phyloP scores from a whole-genome alignment of 805 yeast species.

The Dipodascus geniculatus region DNA sequence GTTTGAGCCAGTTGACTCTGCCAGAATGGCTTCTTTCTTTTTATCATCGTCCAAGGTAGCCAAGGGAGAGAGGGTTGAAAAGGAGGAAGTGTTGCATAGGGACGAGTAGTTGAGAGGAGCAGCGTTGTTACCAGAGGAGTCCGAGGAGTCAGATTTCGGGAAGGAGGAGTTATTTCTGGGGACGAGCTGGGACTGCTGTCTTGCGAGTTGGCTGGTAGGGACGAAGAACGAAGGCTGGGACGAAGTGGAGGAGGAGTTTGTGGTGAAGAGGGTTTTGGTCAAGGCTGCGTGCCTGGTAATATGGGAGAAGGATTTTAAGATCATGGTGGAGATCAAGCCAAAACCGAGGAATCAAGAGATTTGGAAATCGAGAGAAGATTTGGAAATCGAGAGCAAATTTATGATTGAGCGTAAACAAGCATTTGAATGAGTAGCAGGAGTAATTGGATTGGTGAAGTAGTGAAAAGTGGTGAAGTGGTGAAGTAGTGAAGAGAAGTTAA shows the following conservation, averaged over 20 bases:
- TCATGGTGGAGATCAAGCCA: no score
- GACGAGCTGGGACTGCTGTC: conserved; percentile 28
- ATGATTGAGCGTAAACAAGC: no score
- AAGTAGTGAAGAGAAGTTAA: no score
- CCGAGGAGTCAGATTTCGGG: conserved; percentile 5
- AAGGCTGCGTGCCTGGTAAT: conserved; percentile 28
- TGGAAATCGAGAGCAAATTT: no score
- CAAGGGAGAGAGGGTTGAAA: conserved; percentile 12
- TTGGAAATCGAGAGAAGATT: background rate
- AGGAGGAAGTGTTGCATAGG: conserved; percentile 9
- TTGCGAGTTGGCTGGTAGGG: conserved; percentile 28
- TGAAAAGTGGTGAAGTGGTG: no score
- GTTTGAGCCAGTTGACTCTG: background rate
- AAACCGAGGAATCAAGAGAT: background rate
- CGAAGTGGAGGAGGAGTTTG: conserved; percentile 16
- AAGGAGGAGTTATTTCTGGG: conserved; percentile 8
- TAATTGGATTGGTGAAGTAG: no score
- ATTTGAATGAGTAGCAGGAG: no score
- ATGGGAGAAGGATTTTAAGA: conserved; percentile 27
- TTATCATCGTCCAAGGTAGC: conserved; percentile 16
- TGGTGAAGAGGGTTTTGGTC: conserved; percentile 28
- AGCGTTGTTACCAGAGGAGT: conserved; percentile 1
- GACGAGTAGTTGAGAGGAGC: conserved; percentile 11
- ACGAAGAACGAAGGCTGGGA: conserved; percentile 29
- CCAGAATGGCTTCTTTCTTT: conserved; percentile 10